phyloP scores from a whole-genome alignment of 2,329 filamentous ascomycete genomes.

The Endothia cerciana region DNA sequence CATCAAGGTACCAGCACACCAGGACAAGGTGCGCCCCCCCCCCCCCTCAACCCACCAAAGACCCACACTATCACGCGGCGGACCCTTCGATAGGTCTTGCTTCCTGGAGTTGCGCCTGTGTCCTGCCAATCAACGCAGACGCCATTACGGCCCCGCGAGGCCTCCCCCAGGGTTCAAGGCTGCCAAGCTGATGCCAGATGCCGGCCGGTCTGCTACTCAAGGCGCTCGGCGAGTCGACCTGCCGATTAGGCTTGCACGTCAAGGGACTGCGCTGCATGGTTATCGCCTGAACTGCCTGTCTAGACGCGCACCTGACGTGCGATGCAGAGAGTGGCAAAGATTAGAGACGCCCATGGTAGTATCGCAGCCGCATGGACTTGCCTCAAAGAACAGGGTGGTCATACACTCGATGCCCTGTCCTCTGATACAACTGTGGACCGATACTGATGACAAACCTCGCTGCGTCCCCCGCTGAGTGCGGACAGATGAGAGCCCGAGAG shows the following conservation, averaged over 20 bases:
- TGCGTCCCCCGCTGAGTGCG: neutral
- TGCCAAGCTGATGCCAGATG: neutral
- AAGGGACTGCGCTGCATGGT: neutral
- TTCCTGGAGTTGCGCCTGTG: neutral
- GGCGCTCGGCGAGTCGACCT: neutral
- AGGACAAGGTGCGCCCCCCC: neutral
- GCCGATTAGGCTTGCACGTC: neutral
- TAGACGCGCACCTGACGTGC: conserved; percentile 6
- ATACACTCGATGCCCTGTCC: neutral
- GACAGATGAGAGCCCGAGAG: conserved; percentile 1
- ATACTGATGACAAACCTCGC: neutral
- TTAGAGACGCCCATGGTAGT: neutral
- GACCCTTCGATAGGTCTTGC: neutral
- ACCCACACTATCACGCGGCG: neutral
- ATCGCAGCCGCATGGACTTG: conserved; percentile 3
- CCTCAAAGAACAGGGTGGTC: neutral
- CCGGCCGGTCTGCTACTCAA: neutral
- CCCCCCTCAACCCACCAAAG: too few species aligned
- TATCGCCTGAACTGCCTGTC: neutral
- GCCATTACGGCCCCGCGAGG: neutral
- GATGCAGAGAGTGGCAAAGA: conserved; percentile 2
- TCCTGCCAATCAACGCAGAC: neutral
- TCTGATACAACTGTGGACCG: neutral
- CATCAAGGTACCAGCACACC: neutral
- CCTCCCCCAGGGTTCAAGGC: neutral